phyloP scores from a whole-genome alignment of 768 basidiomycete genomes.

The Tricholoma bakamatsutake region DNA sequence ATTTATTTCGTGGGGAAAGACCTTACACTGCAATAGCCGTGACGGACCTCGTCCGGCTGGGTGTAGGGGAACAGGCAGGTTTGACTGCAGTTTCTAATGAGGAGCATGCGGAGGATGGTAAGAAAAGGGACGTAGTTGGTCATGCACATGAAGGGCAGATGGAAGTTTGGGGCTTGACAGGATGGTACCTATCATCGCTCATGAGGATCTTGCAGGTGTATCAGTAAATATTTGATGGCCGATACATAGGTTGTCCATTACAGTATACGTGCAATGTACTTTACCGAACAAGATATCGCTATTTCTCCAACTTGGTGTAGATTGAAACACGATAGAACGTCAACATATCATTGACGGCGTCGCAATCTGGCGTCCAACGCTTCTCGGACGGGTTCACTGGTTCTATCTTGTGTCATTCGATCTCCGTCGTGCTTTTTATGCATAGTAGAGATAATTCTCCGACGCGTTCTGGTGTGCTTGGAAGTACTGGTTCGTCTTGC shows the following conservation, averaged over 20 bases:
- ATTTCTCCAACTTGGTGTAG: not conserved
- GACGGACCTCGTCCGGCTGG: constrained; percentile 42
- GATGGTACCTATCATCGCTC: constrained; percentile 69
- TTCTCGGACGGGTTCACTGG: constrained; percentile 10
- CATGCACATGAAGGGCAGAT: constrained; percentile 39
- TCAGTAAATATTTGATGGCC: constrained; percentile 21
- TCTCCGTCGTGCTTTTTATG: constrained; percentile 35
- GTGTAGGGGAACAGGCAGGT: constrained; percentile 11
- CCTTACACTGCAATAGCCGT: constrained; percentile 69
- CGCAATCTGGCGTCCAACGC: constrained; percentile 19
- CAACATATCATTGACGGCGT: constrained; percentile 22
- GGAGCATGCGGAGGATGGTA: constrained; percentile 15
- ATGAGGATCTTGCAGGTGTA: constrained; percentile 52
- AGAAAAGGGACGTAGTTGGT: constrained; percentile 34
- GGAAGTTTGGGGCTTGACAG: constrained; percentile 81
- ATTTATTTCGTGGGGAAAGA: constrained; percentile 47
- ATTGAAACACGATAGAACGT: not conserved
- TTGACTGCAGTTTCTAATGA: constrained; percentile 24
- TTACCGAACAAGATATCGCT: not conserved
- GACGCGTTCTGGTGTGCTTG: constrained; percentile 15
- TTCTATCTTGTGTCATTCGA: not conserved
- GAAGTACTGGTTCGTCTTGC: constrained; percentile 31
- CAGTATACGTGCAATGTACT: not conserved
- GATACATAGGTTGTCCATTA: not conserved
- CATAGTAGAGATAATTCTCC: constrained; percentile 10